Evolutionary conservation across 2,329 filamentous ascomycete genomes (phyloP).

Genomic region (Teratosphaeria destructans): DNA sequence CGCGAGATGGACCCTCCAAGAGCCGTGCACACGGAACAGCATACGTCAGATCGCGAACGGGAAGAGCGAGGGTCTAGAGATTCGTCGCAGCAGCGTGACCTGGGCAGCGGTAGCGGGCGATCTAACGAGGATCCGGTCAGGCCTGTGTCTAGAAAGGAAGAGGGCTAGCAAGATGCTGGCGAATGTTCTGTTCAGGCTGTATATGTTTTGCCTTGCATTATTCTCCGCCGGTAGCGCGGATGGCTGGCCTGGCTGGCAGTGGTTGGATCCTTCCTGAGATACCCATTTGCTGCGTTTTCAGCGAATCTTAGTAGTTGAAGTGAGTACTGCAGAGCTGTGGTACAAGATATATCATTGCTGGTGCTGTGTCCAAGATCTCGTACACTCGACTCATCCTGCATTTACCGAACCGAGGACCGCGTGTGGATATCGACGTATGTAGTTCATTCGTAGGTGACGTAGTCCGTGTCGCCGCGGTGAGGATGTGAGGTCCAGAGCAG

Average conservation of each 20-base stretch:
- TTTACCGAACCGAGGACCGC: too few relatives aligned
- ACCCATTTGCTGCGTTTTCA: neutral
- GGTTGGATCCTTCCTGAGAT: neutral
- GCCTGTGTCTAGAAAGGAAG: neutral
- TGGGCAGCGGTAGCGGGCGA: neutral
- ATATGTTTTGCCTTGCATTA: neutral
- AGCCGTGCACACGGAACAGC: neutral
- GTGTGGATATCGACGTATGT: too few relatives aligned
- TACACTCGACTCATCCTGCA: neutral
- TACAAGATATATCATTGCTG: neutral
- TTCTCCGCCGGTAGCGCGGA: neutral
- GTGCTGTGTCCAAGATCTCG: neutral
- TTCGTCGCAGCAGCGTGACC: neutral
- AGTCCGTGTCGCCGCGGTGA: neutral
- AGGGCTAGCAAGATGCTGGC: neutral
- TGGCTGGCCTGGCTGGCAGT: neutral
- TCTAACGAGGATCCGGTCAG: constrained; percentile 1
- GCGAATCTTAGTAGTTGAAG: neutral
- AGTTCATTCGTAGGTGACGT: too few relatives aligned
- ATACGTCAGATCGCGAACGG: neutral
- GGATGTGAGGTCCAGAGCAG: neutral
- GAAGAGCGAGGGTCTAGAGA: constrained; percentile 1
- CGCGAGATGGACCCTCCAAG: constrained; percentile 10
- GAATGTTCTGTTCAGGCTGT: neutral
- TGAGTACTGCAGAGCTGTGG: neutral